Evolutionary conservation across 352 stramenopile species (phyloP).

Genomic region (Phytophthora fragariaefolia): DNA sequence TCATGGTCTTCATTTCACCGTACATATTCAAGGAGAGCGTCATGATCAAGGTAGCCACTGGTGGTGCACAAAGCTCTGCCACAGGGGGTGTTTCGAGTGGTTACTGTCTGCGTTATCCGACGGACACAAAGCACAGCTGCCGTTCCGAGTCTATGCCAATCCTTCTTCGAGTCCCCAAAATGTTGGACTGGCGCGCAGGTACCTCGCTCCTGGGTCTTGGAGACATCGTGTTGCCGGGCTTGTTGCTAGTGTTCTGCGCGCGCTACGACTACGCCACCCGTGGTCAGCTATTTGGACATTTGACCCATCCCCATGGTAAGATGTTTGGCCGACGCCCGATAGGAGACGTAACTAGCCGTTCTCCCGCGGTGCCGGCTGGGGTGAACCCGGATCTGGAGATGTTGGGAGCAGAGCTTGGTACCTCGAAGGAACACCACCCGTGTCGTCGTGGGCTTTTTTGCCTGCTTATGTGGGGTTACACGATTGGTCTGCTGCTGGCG

Average conservation of each 20-base stretch:
- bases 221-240: conserved; percentile 96
- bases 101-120: conserved; percentile 82
- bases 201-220: conserved; percentile 95
- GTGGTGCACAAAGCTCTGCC: conserved; percentile 61
- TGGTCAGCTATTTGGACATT: conserved; percentile 67
- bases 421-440: conserved; percentile 31
- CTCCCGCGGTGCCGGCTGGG: conserved; percentile 1
- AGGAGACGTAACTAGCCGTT: conserved; percentile 9
- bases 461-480: conserved; percentile 94
- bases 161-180: conserved; percentile 93
- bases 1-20: conserved; percentile 96
- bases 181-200: conserved; percentile 93
- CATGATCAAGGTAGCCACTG: conserved; percentile 96
- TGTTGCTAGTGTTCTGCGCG: conserved; percentile 95
- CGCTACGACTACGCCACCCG: conserved; percentile 93
- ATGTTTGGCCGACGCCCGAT: conserved; percentile 37
- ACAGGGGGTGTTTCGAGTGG: conserved; percentile 47
- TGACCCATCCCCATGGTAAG: conserved; percentile 53
- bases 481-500: conserved; percentile 92
- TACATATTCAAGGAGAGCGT: conserved; percentile 91
- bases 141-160: conserved; percentile 93
- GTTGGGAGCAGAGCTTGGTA: conserved; percentile 55
- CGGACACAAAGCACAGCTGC: conserved; percentile 63
- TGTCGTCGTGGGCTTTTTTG: conserved; percentile 68
- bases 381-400: conserved; percentile 27